Evolutionary conservation across 768 basidiomycete genomes (phyloP), one percentile per base, ranked within the genome.

Genomic region (Lactifluus pinguis): DNA sequence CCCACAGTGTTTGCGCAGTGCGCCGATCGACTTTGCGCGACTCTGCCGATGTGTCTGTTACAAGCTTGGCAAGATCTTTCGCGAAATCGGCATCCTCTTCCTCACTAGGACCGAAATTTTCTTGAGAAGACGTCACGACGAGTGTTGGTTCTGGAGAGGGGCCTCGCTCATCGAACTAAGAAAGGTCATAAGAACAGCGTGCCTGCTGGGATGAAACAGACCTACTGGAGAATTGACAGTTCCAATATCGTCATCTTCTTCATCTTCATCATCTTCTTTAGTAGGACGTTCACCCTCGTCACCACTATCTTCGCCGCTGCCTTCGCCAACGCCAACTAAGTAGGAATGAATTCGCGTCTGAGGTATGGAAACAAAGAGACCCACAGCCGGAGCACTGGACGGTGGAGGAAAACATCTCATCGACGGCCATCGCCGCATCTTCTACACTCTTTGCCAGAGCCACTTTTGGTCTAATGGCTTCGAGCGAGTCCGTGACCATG

Each of bases 1-100:
- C 94, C 87, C 92, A 95, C 61, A 95, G 80, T 0, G 87, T 87
- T 19, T 86, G 79, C 0, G 89, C 91, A 1, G 89, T 86, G 73
- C 88, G 91, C 73, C 90, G 88, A 69, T 97, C 94, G 21, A 93
- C 84, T 68, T 88, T 91, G 65, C 92, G 79, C 3, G 87, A 82
- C 66, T 97, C 92, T 0, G 81, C 74, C 17, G 92, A 89, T 15
- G 83, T 86, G 67, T 95, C 92, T 0, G 90, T 92, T 51, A 98
- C 85, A 76, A 99, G 85, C 75, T 90, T 98, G 3, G 95, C 93
- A 19, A 99, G 81, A 71, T 98, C 97, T 71, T 92, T 92, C 9
- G 87, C 90, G 68, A 99, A 99, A 38, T 95, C 95, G 2, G 85
- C 89, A 50, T 95, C 90, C 19, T 89, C 92, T 69, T 95, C 93